Percentiles rank a stretch among this genome's conserved stretches.
Conservation (phyloP, 805 yeast genomes). For the Schizosaccharomyces lindneri region DNA sequence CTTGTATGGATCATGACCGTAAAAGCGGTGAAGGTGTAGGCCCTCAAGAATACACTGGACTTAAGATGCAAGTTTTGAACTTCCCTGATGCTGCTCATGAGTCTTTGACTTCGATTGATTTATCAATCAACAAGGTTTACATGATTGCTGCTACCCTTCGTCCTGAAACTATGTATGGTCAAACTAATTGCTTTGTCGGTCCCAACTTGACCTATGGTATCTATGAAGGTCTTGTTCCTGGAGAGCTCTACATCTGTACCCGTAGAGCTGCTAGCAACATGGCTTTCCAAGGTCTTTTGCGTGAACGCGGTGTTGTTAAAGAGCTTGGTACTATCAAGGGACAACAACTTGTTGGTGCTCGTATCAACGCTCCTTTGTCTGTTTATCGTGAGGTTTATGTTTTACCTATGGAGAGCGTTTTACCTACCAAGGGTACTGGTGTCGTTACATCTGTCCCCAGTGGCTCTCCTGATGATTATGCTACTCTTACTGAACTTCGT, state of each 20-base stretch:
- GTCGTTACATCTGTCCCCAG: conserved; percentile 97
- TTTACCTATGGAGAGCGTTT: conserved; percentile 91
- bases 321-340: conserved; percentile 42
- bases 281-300: conserved; percentile 84
- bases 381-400: conserved; percentile 45
- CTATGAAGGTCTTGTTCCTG: conserved; percentile 54
- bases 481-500: conserved; percentile 60
- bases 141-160: conserved; percentile 91
- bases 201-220: conserved; percentile 84
- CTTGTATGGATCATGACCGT: conserved; percentile 98
- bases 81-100: conserved; percentile 30
- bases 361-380: conserved; percentile 66
- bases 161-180: conserved; percentile 98
- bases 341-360: conserved; percentile 55
- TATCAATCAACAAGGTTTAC: conserved; percentile 36
- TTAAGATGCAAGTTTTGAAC: conserved; percentile 54
- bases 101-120: conserved; percentile 16
- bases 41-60: conserved; percentile 89
- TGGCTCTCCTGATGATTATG: conserved; percentile 93
- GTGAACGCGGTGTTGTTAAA: conserved; percentile 53
- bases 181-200: conserved; percentile 91
- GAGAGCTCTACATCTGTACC: conserved; percentile 60
- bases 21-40: conserved; percentile 87
- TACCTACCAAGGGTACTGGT: conserved; percentile 93
- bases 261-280: conserved; percentile 92